Percentiles rank a stretch among this genome's conserved stretches.
Evolutionary conservation across 495 filamentous ascomycete species (phyloP).

Genomic region (Pseudevernia furfuracea): DNA sequence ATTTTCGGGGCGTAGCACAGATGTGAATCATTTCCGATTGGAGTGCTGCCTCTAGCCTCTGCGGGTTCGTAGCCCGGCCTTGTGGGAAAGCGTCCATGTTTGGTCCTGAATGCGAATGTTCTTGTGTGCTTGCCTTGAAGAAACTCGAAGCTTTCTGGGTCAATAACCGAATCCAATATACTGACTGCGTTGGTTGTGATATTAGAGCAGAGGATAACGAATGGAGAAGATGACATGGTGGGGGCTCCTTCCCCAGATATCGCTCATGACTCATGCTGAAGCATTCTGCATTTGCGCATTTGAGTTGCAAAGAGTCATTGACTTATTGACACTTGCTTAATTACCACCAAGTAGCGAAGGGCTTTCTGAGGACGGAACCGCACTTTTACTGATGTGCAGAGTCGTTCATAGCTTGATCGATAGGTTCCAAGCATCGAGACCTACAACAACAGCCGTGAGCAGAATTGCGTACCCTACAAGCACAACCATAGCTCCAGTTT

Average conservation of each 20-base stretch:
- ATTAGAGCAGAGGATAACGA: not conserved
- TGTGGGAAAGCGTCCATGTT: not conserved
- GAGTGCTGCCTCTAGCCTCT: not conserved
- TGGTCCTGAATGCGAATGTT: not conserved
- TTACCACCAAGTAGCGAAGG: not conserved
- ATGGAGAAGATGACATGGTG: not conserved
- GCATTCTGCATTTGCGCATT: not conserved
- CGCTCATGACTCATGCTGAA: not conserved
- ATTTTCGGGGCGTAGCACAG: not conserved
- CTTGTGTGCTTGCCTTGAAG: not conserved
- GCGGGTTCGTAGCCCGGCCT: not conserved
- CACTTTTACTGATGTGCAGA: not conserved
- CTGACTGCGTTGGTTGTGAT: not conserved
- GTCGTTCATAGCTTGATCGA: conserved; percentile 63
- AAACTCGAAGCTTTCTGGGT: no score
- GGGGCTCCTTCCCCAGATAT: not conserved
- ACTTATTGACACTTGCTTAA: not conserved
- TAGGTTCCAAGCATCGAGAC: conserved; percentile 61
- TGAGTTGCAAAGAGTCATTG: not conserved
- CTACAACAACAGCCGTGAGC: conserved; percentile 60
- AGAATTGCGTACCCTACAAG: conserved; percentile 61
- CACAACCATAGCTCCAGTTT: conserved; percentile 59
- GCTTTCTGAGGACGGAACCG: not conserved
- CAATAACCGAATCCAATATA: not conserved
- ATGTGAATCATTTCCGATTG: not conserved